A percentile compares a stretch with the other conserved stretches of the same genome.
phyloP scores from a whole-genome alignment of 2,329 filamentous ascomycete species.

The Graphilbum sp. region DNA sequence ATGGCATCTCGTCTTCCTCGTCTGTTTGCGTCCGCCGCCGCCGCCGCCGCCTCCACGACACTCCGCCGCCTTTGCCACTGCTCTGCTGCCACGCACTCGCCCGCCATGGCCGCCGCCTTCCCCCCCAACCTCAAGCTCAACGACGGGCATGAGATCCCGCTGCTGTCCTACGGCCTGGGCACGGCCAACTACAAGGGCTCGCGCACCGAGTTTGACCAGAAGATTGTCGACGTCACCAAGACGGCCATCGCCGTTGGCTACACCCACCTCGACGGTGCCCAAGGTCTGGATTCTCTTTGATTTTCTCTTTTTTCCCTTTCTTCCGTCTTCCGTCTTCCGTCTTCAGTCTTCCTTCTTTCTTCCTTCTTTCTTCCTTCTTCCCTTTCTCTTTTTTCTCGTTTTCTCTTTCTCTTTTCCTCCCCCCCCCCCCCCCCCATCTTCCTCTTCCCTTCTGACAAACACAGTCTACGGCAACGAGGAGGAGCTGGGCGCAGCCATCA shows the following conservation, averaged over 20 bases:
- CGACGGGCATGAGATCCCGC: conserved; percentile 56
- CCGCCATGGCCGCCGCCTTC: conserved; percentile 14
- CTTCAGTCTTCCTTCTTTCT: not conserved
- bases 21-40: not conserved
- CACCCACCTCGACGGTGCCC: conserved; percentile 58
- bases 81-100: not conserved
- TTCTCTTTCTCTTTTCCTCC: not conserved
- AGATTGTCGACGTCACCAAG: conserved; percentile 31
- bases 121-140: conserved; percentile 53
- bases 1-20: too few relatives aligned
- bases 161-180: conserved; percentile 59
- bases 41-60: not conserved
- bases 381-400: not conserved
- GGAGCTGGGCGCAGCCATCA: conserved; percentile 58
- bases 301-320: too few relatives aligned
- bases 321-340: not conserved
- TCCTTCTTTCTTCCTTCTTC: too few relatives aligned
- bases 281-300: too few relatives aligned
- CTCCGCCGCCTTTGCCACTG: not conserved
- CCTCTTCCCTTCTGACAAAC: conserved; percentile 4
- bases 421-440: not conserved
- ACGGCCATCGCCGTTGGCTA: conserved; percentile 54
- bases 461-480: conserved; percentile 47
- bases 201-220: conserved; percentile 35
- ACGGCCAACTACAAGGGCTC: conserved; percentile 46